These are phyloP conservation scores for Aspergillus aculeatus DNA, from an alignment of 2,329 filamentous ascomycete species.

Conservation along the genomic window DNA sequence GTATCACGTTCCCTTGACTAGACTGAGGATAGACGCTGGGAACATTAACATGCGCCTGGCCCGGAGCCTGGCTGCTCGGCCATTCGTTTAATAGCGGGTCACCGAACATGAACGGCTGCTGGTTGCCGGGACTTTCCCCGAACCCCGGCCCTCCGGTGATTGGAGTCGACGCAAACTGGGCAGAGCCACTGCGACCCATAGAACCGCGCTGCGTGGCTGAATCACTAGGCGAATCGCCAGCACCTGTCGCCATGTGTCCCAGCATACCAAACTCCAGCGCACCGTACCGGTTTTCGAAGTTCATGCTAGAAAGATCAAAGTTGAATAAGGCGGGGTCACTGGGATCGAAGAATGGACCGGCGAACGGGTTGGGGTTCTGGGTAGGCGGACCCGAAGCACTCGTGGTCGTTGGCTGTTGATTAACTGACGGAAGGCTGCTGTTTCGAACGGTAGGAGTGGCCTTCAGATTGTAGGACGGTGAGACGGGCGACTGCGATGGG, in stretches of 20 bases:
- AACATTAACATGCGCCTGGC: constrained; percentile 34
- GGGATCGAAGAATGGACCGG: constrained; percentile 72
- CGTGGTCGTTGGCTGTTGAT: constrained; percentile 50
- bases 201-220: constrained; percentile 48
- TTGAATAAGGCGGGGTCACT: constrained; percentile 93
- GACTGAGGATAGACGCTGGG: constrained; percentile 34
- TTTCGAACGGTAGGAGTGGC: constrained; percentile 39
- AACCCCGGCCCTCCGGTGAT: constrained; percentile 37
- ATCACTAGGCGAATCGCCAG: constrained; percentile 75
- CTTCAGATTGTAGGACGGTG: constrained; percentile 65
- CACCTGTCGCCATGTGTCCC: constrained; percentile 90
- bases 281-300: constrained; percentile 95
- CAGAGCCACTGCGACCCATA: constrained; percentile 44
- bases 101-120: constrained; percentile 47
- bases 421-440: constrained; percentile 40
- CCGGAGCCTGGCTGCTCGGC: constrained; percentile 39
- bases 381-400: constrained; percentile 49
- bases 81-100: constrained; percentile 49
- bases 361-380: constrained; percentile 47
- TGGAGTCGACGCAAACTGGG: constrained; percentile 40
- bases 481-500: constrained; percentile 66
- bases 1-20: constrained; percentile 36
- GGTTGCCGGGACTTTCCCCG: constrained; percentile 46
- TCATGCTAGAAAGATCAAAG: constrained; percentile 89
- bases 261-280: constrained; percentile 95